These are phyloP conservation scores for Botrytis fabae DNA, from an alignment of 2,329 filamentous ascomycete genomes.

Conservation along the genomic window DNA sequence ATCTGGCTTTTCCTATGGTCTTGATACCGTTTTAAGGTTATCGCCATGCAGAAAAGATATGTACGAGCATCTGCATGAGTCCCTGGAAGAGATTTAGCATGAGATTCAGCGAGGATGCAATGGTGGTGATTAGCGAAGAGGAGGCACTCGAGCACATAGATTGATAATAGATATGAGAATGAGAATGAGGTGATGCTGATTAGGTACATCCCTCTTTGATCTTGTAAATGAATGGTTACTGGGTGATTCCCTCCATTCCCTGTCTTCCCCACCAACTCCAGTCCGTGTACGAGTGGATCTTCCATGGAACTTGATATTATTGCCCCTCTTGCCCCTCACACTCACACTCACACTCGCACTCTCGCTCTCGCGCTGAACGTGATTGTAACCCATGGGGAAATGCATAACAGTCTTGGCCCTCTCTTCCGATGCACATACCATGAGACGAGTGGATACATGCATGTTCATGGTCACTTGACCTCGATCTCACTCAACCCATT, in stretches of 20 bases:
- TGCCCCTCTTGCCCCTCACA: not conserved
- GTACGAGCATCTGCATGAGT: not conserved
- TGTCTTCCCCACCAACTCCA: not conserved
- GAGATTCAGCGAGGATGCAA: not conserved
- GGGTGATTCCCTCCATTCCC: not conserved
- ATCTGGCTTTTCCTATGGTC: not conserved
- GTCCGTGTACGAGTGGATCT: not conserved
- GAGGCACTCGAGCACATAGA: not conserved
- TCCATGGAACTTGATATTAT: not conserved
- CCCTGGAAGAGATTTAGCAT: not conserved
- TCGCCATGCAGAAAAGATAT: not conserved
- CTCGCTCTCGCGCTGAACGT: not conserved
- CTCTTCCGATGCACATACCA: not conserved
- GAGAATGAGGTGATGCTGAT: not conserved
- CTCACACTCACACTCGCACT: not conserved
- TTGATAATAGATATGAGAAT: not conserved
- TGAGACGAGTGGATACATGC: not conserved
- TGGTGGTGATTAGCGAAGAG: not conserved
- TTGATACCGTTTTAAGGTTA: not conserved
- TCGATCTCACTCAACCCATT: not conserved
- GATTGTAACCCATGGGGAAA: not conserved
- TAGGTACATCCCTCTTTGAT: not conserved
- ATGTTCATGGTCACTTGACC: not conserved
- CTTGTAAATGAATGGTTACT: not conserved
- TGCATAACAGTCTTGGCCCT: not conserved